Conservation (phyloP, 1,284 basidiomycete species). For the Veloboletus limbatus region DNA sequence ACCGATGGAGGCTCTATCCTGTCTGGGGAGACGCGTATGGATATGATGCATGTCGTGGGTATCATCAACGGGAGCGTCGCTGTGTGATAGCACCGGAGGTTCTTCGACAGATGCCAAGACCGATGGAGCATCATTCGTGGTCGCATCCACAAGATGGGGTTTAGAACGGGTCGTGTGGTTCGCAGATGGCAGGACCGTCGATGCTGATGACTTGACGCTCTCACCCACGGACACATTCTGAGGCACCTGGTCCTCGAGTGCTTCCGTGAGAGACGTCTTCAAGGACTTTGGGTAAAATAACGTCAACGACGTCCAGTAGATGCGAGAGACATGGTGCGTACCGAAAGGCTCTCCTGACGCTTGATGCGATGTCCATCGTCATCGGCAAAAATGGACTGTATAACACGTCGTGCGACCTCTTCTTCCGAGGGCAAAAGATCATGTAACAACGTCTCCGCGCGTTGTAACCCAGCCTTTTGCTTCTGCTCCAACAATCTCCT, state of each 20-base stretch:
- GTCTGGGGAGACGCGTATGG: slow-evolving; percentile 14
- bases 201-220: slow-evolving; percentile 1
- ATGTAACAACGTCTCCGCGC: slow-evolving; percentile 51
- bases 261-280: slow-evolving; percentile 66
- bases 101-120: slow-evolving; percentile 3
- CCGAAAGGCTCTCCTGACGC: slow-evolving; percentile 55
- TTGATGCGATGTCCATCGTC: slow-evolving; percentile 55
- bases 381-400: slow-evolving; percentile 65
- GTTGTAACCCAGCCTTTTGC: slow-evolving; percentile 46
- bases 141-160: slow-evolving; percentile 4
- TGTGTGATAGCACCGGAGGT: slow-evolving; percentile 5
- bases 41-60: slow-evolving; percentile 6
- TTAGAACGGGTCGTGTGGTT: not conserved
- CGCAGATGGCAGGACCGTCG: slow-evolving; percentile 7
- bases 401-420: slow-evolving; percentile 60
- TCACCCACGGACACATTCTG: slow-evolving; percentile 34
- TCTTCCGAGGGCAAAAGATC: slow-evolving; percentile 60
- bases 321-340: slow-evolving; percentile 31
- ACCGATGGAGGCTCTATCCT: slow-evolving; percentile 41
- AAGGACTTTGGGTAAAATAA: slow-evolving; percentile 59
- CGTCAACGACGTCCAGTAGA: slow-evolving; percentile 14
- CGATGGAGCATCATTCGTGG: not conserved
- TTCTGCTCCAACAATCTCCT: slow-evolving; percentile 53
- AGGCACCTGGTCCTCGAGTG: slow-evolving; percentile 59
- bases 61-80: slow-evolving; percentile 3